Percentiles rank a stretch among this genome's conserved stretches.
These are phyloP conservation scores for Pseudovirgaria hyperparasitica DNA, from an alignment of 2,329 filamentous ascomycete species.

Conservation along the genomic window DNA sequence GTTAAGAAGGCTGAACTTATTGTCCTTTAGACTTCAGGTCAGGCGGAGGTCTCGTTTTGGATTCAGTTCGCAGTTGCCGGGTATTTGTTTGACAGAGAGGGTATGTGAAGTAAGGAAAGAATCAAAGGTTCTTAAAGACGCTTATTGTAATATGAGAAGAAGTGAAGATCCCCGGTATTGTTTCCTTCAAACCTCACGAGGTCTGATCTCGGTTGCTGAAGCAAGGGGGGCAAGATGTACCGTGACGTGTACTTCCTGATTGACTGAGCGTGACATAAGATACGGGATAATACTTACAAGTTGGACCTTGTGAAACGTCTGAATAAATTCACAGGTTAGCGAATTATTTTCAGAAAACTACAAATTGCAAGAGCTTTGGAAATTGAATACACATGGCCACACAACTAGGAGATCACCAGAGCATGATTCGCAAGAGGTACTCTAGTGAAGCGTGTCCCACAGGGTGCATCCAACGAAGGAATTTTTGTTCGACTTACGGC, in stretches of 20 bases:
- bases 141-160: not conserved
- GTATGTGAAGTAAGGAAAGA: constrained; percentile 1
- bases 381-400: constrained; percentile 1
- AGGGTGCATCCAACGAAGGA: not conserved
- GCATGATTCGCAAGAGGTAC: constrained; percentile 3
- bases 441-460: not conserved
- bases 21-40: no score
- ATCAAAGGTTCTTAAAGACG: not conserved
- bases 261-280: constrained; percentile 2
- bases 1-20: no score
- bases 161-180: not conserved
- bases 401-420: constrained; percentile 1
- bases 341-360: constrained; percentile 3
- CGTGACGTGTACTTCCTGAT: not conserved
- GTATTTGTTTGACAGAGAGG: constrained; percentile 1
- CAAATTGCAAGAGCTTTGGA: constrained; percentile 2
- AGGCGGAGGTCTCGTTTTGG: no score
- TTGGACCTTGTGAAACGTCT: constrained; percentile 62
- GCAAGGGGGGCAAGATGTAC: constrained; percentile 5
- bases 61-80: no score
- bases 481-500: constrained; percentile 31
- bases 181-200: not conserved
- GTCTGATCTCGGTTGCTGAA: constrained; percentile 4
- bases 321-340: constrained; percentile 16
- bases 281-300: constrained; percentile 46